Conservation (phyloP, 2,329 filamentous ascomycete species). For the Harringtonia aguacate region DNA sequence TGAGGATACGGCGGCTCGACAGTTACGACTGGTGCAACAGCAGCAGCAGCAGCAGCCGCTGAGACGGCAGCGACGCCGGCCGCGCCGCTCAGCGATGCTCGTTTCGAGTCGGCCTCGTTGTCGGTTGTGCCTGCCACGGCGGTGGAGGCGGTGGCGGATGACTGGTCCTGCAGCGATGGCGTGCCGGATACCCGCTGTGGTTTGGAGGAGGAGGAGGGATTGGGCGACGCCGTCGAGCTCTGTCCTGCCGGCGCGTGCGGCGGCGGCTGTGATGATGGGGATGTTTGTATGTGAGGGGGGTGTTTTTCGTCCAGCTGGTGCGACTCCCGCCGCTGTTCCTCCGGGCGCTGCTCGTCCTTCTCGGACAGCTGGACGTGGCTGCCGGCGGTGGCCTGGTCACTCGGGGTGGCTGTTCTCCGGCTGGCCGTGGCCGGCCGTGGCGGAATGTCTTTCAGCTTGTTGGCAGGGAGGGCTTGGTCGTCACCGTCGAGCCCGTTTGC, state of each 20-base stretch:
- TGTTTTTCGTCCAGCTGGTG: slow-evolving; percentile 8
- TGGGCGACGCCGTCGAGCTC: slow-evolving; percentile 10
- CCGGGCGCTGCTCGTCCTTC: slow-evolving; percentile 33
- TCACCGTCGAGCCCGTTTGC: slow-evolving; percentile 41
- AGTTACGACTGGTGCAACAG: slow-evolving; percentile 27
- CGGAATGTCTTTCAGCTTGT: slow-evolving; percentile 47
- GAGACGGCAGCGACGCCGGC: slow-evolving; percentile 7
- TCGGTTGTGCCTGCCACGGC: slow-evolving; percentile 15
- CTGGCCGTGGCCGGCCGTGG: slow-evolving; percentile 43
- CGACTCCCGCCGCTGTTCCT: slow-evolving; percentile 19
- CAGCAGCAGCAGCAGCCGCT: slow-evolving; percentile 15
- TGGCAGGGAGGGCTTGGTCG: slow-evolving; percentile 40
- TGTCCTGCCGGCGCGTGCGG: slow-evolving; percentile 11
- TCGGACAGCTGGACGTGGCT: slow-evolving; percentile 34
- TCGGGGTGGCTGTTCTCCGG: slow-evolving; percentile 40
- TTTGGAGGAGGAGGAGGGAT: slow-evolving; percentile 22
- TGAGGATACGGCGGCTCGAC: slow-evolving; percentile 25
- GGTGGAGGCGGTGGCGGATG: slow-evolving; percentile 12
- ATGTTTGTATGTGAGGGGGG: slow-evolving; percentile 1
- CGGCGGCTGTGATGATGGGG: not conserved
- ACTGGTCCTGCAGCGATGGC: slow-evolving; percentile 33
- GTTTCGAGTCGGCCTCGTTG: slow-evolving; percentile 35
- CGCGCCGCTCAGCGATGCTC: slow-evolving; percentile 21
- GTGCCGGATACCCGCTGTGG: slow-evolving; percentile 35
- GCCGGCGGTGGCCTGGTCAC: slow-evolving; percentile 32